A percentile compares a stretch with the other conserved stretches of the same genome.
phyloP scores from a whole-genome alignment of 2,329 filamentous ascomycete species.

The Calonectria leucothoes region DNA sequence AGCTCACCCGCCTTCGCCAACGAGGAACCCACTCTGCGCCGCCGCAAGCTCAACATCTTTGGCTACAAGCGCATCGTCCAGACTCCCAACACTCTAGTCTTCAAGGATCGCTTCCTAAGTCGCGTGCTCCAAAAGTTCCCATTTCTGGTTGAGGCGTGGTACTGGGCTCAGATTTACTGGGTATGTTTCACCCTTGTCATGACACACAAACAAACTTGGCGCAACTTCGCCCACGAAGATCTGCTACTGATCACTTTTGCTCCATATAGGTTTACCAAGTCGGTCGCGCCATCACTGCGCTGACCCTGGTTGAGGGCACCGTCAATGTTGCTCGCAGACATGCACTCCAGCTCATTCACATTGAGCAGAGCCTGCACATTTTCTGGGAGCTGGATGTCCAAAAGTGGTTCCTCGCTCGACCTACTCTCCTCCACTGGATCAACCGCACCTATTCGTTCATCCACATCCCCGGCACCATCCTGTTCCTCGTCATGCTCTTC shows the following conservation, averaged over 20 bases:
- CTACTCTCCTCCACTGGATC: constrained; percentile 72
- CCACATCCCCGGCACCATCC: constrained; percentile 81
- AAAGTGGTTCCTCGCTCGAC: constrained; percentile 60
- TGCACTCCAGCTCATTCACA: constrained; percentile 73
- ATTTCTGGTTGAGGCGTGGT: constrained; percentile 81
- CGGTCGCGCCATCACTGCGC: constrained; percentile 76
- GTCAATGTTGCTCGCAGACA: constrained; percentile 76
- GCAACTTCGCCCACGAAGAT: background rate
- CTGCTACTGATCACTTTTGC: background rate
- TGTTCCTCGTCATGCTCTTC: constrained; percentile 73
- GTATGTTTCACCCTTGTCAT: constrained; percentile 53
- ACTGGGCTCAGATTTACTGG: constrained; percentile 83
- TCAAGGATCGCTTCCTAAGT: constrained; percentile 46
- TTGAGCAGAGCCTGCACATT: constrained; percentile 73
- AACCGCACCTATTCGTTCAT: constrained; percentile 83
- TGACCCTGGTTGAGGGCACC: constrained; percentile 75
- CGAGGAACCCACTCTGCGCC: constrained; percentile 44
- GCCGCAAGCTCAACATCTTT: constrained; percentile 48
- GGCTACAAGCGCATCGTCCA: constrained; percentile 45
- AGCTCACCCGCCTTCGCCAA: constrained; percentile 41
- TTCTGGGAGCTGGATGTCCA: constrained; percentile 76
- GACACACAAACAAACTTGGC: background rate
- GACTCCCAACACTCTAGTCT: constrained; percentile 48
- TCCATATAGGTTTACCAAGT: constrained; percentile 75
- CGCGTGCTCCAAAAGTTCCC: constrained; percentile 75